Percentiles rank a stretch among this genome's conserved stretches.
These are phyloP conservation scores for Cryptosporidium sp. DNA, from an alignment of 169 alveolate genomes.

Conservation along the genomic window DNA sequence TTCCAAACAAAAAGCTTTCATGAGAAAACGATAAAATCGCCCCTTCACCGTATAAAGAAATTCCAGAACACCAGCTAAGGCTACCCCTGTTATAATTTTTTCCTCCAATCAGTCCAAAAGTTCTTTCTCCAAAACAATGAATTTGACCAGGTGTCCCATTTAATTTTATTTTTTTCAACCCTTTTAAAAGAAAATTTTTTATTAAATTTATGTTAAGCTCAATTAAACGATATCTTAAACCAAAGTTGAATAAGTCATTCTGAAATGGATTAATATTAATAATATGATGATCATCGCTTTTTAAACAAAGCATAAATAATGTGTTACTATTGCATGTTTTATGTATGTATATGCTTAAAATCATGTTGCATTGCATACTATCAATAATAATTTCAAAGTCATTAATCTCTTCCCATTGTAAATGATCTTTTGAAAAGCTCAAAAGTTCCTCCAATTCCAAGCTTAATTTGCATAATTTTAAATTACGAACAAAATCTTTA, in stretches of 20 bases:
- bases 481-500: background rate
- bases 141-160: slow-evolving; percentile 73
- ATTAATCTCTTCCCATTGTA: slow-evolving; percentile 1
- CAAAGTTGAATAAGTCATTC: background rate
- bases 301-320: slow-evolving; percentile 7
- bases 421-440: background rate
- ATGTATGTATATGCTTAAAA: background rate
- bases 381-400: background rate
- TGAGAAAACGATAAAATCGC: slow-evolving; percentile 51
- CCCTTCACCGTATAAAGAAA: slow-evolving; percentile 47
- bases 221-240: background rate
- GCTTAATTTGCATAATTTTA: background rate
- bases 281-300: slow-evolving; percentile 26
- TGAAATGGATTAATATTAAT: slow-evolving; percentile 1
- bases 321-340: background rate
- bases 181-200: slow-evolving; percentile 1
- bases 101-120: slow-evolving; percentile 28
- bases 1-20: slow-evolving; percentile 39
- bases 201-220: background rate
- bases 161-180: background rate
- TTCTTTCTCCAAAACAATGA: slow-evolving; percentile 44
- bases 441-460: slow-evolving; percentile 1
- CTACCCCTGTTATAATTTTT: background rate
- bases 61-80: slow-evolving; percentile 56
- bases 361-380: background rate